These are phyloP conservation scores for Fusarium floridanum DNA, from an alignment of 2,329 filamentous ascomycete genomes.

Conservation along the genomic window DNA sequence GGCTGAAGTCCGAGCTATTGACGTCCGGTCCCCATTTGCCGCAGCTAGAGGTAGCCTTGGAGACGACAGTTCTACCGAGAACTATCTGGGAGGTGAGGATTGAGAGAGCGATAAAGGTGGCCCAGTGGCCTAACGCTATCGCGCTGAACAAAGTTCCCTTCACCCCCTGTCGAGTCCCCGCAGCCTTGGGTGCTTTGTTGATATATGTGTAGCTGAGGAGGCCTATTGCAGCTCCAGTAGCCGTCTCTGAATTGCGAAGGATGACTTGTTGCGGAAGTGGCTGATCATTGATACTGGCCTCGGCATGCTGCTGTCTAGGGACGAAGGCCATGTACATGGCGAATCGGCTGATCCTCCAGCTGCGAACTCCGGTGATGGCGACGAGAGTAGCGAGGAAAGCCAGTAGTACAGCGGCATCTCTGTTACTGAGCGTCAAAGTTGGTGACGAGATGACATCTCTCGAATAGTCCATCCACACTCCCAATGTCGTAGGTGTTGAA, in stretches of 20 bases:
- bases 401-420: not conserved
- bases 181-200: not conserved
- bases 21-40: not conserved
- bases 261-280: not conserved
- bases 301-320: not conserved
- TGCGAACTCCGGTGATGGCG: not conserved
- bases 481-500: not conserved
- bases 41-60: not conserved
- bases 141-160: not conserved
- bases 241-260: not conserved
- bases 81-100: conserved; percentile 5
- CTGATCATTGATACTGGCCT: not conserved
- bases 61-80: conserved; percentile 1
- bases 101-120: not conserved
- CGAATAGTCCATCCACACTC: not conserved
- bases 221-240: not conserved
- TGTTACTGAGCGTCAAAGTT: not conserved
- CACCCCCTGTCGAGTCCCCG: not conserved
- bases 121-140: not conserved
- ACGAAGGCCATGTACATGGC: not conserved
- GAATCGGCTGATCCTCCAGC: conserved; percentile 3
- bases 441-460: not conserved
- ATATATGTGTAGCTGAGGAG: not conserved
- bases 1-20: not conserved
- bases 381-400: conserved; percentile 2